Percentiles rank a stretch among this genome's conserved stretches.
Conservation (phyloP, 331 rosid genomes). For the Cucumis variabilis region DNA sequence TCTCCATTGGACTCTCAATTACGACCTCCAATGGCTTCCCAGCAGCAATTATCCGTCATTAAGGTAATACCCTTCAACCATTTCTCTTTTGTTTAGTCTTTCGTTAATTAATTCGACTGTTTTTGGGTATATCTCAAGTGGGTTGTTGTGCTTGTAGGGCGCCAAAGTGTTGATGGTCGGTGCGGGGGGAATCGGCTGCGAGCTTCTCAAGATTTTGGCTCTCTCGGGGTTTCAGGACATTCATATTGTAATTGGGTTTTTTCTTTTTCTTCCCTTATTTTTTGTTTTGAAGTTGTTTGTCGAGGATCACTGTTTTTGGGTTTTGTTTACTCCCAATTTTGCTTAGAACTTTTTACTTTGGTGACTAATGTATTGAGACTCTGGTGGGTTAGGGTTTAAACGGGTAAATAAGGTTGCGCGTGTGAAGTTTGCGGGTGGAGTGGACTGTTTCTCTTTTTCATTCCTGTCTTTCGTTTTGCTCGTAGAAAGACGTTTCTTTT, state of each 20-base stretch:
- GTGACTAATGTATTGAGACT: constrained; percentile 8
- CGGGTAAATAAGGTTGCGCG: not conserved
- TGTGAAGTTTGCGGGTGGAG: not conserved
- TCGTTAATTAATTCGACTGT: not conserved
- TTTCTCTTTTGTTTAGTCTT: not conserved
- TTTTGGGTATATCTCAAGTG: not conserved
- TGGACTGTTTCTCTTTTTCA: not conserved
- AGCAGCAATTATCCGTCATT: constrained; percentile 45
- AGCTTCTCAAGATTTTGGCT: constrained; percentile 92
- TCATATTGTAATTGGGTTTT: constrained; percentile 71
- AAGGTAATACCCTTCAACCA: constrained; percentile 55
- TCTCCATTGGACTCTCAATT: not conserved
- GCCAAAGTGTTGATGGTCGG: constrained; percentile 98
- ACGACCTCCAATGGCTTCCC: constrained; percentile 68
- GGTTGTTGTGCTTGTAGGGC: constrained; percentile 51
- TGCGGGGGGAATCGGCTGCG: constrained; percentile 99
- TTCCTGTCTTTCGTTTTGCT: not conserved
- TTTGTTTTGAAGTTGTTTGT: not conserved
- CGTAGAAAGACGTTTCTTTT: not conserved
- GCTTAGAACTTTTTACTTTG: constrained; percentile 9
- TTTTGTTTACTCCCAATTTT: not conserved
- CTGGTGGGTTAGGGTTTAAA: constrained; percentile 38
- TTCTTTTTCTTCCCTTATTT: not conserved
- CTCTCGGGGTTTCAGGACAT: constrained; percentile 96
- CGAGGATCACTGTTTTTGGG: not conserved